phyloP scores from a whole-genome alignment of 139 green algal species.

The Tetradesmus lagerheimii region DNA sequence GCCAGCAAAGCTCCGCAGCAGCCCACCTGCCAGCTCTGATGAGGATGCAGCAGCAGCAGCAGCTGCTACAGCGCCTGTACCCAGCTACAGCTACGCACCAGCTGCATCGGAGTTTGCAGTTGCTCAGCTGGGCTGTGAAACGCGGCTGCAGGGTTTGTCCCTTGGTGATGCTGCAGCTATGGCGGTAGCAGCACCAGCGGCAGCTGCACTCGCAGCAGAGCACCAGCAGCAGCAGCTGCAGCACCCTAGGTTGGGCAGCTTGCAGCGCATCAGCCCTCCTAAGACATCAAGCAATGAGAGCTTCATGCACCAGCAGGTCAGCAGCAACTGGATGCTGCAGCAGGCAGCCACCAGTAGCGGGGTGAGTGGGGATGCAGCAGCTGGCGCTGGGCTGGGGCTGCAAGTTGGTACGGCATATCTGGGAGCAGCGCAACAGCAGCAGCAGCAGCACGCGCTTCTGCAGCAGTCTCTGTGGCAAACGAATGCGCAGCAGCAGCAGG shows the following conservation, averaged over 20 bases:
- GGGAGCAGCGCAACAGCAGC: background rate
- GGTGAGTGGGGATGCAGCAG: background rate
- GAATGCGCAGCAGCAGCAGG: background rate
- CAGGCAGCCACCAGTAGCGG: background rate
- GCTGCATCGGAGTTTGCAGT: too few relatives aligned
- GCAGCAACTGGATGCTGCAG: background rate
- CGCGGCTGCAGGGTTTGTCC: too few relatives aligned
- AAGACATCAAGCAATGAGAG: background rate
- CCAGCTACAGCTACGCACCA: background rate
- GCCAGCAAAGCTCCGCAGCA: background rate
- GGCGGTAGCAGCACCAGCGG: too few relatives aligned
- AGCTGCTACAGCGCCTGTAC: background rate
- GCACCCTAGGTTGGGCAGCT: background rate
- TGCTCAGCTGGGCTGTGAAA: too few relatives aligned
- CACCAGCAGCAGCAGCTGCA: background rate
- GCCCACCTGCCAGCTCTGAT: too few relatives aligned
- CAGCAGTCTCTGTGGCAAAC: too few relatives aligned
- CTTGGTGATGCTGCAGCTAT: too few relatives aligned
- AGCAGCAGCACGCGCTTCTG: too few relatives aligned
- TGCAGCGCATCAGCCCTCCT: background rate
- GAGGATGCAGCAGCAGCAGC: background rate
- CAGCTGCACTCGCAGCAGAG: background rate
- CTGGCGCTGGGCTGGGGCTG: background rate
- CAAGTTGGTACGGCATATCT: background rate
- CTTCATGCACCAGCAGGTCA: background rate